A percentile compares a stretch with the other conserved stretches of the same genome.
Evolutionary conservation across 1,284 basidiomycete species (phyloP).

Genomic region (Phlebopus sp.): DNA sequence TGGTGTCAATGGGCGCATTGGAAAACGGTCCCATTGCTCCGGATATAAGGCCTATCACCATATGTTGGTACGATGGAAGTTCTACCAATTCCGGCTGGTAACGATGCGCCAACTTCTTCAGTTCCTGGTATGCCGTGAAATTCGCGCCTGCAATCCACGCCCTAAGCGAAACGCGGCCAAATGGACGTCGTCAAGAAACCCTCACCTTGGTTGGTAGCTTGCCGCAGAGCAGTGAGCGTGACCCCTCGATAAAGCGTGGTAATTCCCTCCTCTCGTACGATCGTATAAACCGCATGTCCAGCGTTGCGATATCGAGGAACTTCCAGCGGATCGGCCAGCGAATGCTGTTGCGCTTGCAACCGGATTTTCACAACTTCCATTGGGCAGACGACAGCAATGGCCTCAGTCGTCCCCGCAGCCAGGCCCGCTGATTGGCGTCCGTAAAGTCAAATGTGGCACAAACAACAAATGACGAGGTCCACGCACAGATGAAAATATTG

Average conservation of each 20-base stretch:
- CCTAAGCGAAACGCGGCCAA: not conserved
- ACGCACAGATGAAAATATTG: slow-evolving; percentile 75
- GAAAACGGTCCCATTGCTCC: slow-evolving; percentile 98
- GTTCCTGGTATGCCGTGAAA: slow-evolving; percentile 97
- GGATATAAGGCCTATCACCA: slow-evolving; percentile 91
- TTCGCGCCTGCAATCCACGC: slow-evolving; percentile 71
- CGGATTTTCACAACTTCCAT: slow-evolving; percentile 99
- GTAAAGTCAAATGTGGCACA: slow-evolving; percentile 1
- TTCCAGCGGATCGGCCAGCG: slow-evolving; percentile 94
- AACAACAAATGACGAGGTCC: not conserved
- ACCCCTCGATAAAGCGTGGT: slow-evolving; percentile 91
- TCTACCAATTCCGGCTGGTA: slow-evolving; percentile 74
- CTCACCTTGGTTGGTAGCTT: slow-evolving; percentile 96
- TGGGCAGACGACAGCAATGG: slow-evolving; percentile 91
- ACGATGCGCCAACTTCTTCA: slow-evolving; percentile 80
- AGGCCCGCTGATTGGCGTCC: slow-evolving; percentile 69
- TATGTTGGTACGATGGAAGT: slow-evolving; percentile 93
- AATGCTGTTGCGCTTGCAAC: slow-evolving; percentile 97
- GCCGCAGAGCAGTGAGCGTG: slow-evolving; percentile 87
- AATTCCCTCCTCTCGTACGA: slow-evolving; percentile 91
- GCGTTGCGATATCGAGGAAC: slow-evolving; percentile 95
- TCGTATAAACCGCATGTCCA: slow-evolving; percentile 94
- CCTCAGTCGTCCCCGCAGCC: slow-evolving; percentile 92
- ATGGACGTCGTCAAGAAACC: not conserved
- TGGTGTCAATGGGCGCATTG: slow-evolving; percentile 96